These are phyloP conservation scores for Grammothele lineata DNA, from an alignment of 768 basidiomycete species.

Conservation along the genomic window DNA sequence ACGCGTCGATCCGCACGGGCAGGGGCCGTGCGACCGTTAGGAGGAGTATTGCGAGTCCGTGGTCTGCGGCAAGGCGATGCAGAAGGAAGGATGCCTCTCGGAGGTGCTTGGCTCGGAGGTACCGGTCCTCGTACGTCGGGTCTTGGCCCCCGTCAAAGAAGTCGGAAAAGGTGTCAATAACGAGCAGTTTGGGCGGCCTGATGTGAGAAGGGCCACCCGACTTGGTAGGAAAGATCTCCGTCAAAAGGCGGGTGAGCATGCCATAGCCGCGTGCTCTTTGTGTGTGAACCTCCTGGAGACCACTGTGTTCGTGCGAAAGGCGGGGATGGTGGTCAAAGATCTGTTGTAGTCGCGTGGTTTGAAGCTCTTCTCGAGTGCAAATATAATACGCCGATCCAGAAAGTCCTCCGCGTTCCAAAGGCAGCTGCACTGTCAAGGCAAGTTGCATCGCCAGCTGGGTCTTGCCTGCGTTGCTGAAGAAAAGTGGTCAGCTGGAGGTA, in stretches of 20 bases:
- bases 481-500: not conserved
- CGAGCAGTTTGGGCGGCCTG: slow-evolving; percentile 69
- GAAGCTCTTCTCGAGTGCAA: slow-evolving; percentile 66
- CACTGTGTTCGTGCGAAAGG: slow-evolving; percentile 39
- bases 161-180: slow-evolving; percentile 88
- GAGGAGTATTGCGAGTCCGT: slow-evolving; percentile 72
- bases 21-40: slow-evolving; percentile 60
- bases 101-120: slow-evolving; percentile 71
- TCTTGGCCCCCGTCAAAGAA: slow-evolving; percentile 68
- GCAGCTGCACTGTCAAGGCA: slow-evolving; percentile 73
- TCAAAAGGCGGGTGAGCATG: slow-evolving; percentile 52
- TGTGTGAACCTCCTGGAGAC: slow-evolving; percentile 59
- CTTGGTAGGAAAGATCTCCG: slow-evolving; percentile 48
- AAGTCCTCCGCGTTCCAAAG: slow-evolving; percentile 50
- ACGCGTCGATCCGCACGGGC: slow-evolving; percentile 12
- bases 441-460: slow-evolving; percentile 88
- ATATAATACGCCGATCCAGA: slow-evolving; percentile 73
- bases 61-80: slow-evolving; percentile 61
- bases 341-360: slow-evolving; percentile 64
- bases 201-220: slow-evolving; percentile 32
- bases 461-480: slow-evolving; percentile 84
- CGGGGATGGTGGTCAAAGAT: slow-evolving; percentile 51
- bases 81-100: slow-evolving; percentile 63
- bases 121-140: slow-evolving; percentile 47
- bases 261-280: slow-evolving; percentile 51